Conservation (phyloP, 495 filamentous ascomycete species). For the Bombardia bombarda region DNA sequence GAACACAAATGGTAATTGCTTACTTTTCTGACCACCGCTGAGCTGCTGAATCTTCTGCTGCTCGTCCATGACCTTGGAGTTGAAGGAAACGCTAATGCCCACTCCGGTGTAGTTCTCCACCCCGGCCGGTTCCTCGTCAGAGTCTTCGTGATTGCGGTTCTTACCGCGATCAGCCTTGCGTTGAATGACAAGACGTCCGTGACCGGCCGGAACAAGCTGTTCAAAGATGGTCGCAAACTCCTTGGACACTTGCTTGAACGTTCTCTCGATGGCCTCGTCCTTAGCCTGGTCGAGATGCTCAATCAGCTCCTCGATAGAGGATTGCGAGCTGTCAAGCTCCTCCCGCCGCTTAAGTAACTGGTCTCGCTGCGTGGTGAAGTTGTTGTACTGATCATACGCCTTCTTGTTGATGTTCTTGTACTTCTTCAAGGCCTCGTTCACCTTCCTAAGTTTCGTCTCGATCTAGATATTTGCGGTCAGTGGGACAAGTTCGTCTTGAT, state of each 20-base stretch:
- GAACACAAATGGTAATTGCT: conserved; percentile 16
- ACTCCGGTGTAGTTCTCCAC: conserved; percentile 97
- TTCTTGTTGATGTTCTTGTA: conserved; percentile 99
- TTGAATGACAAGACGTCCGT: conserved; percentile 88
- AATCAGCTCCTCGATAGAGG: conserved; percentile 85
- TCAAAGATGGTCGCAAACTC: conserved; percentile 92
- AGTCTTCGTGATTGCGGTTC: conserved; percentile 51
- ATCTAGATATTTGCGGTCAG: conserved; percentile 40
- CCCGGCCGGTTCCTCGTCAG: conserved; percentile 57
- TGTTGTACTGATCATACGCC: conserved; percentile 97
- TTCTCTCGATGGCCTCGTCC: conserved; percentile 92
- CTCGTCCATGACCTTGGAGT: conserved; percentile 89
- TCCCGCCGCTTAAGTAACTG: conserved; percentile 69
- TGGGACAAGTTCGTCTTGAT: background rate
- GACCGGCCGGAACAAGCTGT: conserved; percentile 87
- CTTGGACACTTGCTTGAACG: conserved; percentile 92
- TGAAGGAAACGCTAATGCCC: conserved; percentile 97
- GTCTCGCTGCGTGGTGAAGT: conserved; percentile 86
- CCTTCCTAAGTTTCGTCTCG: conserved; percentile 80
- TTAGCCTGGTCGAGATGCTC: conserved; percentile 88
- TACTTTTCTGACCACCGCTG: conserved; percentile 95
- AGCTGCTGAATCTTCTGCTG: conserved; percentile 97
- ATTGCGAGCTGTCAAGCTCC: conserved; percentile 76
- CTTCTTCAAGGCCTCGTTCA: conserved; percentile 90
- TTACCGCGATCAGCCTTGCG: conserved; percentile 68